These are phyloP conservation scores for Syzygium grande DNA, from an alignment of 345 rosid genomes.

Conservation along the genomic window DNA sequence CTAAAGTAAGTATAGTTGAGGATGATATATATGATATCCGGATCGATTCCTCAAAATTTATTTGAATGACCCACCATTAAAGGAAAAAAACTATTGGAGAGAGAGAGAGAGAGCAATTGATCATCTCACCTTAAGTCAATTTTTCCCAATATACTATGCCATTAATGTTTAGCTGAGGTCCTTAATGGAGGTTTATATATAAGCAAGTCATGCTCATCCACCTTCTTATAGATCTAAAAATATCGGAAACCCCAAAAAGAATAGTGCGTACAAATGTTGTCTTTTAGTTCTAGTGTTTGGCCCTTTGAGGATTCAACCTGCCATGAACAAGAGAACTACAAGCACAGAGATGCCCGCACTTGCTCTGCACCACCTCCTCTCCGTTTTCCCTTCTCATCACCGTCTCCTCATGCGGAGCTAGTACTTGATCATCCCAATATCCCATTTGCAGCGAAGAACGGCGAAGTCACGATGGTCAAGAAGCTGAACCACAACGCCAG, in stretches of 20 bases:
- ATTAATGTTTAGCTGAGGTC: not conserved
- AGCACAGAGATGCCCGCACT: not conserved
- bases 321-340: not conserved
- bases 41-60: not conserved
- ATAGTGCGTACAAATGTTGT: not conserved
- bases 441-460: not conserved
- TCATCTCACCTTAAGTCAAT: not conserved
- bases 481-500: slow-evolving; percentile 72
- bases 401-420: not conserved
- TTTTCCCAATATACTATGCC: not conserved
- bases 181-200: not conserved
- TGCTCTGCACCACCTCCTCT: not conserved
- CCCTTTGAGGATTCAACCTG: slow-evolving; percentile 7
- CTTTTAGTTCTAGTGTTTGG: slow-evolving; percentile 7
- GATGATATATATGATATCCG: not conserved
- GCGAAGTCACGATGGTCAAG: slow-evolving; percentile 16
- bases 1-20: not conserved
- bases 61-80: not conserved
- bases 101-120: not conserved
- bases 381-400: not conserved
- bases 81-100: not conserved
- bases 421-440: not conserved
- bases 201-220: not conserved
- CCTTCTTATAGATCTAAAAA: not conserved
- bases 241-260: not conserved